These are phyloP conservation scores for Nepenthes alata DNA, from an alignment of 179 eudicot species.

Conservation along the genomic window DNA sequence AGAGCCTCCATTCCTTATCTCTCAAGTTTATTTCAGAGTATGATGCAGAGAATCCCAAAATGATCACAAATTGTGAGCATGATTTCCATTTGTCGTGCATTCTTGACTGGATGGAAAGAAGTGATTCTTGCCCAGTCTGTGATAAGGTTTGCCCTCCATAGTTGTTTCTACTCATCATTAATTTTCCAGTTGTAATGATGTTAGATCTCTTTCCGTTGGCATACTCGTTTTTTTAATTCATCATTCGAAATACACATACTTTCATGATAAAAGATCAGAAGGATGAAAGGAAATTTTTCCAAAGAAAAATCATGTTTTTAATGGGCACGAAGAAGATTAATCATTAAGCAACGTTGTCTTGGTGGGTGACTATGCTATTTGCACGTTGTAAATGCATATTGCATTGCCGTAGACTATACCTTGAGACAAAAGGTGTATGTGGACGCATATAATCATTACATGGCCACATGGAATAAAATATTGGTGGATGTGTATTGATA, in stretches of 20 bases:
- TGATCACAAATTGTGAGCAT: slow-evolving; percentile 65
- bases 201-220: background rate
- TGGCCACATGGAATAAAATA: too few relatives aligned
- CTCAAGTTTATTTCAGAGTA: slow-evolving; percentile 34
- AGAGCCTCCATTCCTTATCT: background rate
- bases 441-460: too few relatives aligned
- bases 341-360: background rate
- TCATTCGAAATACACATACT: background rate
- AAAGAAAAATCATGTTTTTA: background rate
- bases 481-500: too few relatives aligned
- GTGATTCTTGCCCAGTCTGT: slow-evolving; percentile 81
- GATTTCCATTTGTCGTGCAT: slow-evolving; percentile 85
- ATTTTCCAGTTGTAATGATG: background rate
- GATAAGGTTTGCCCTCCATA: slow-evolving; percentile 44
- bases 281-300: background rate
- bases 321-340: background rate
- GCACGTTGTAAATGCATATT: background rate
- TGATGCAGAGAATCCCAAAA: slow-evolving; percentile 59
- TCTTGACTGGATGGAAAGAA: slow-evolving; percentile 98
- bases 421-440: too few relatives aligned
- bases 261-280: background rate
- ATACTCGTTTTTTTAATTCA: background rate
- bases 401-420: too few relatives aligned
- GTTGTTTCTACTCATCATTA: background rate
- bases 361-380: background rate